Evolutionary conservation across 176 grass and related monocot genomes (phyloP).

Genomic region (Carex parvula): DNA sequence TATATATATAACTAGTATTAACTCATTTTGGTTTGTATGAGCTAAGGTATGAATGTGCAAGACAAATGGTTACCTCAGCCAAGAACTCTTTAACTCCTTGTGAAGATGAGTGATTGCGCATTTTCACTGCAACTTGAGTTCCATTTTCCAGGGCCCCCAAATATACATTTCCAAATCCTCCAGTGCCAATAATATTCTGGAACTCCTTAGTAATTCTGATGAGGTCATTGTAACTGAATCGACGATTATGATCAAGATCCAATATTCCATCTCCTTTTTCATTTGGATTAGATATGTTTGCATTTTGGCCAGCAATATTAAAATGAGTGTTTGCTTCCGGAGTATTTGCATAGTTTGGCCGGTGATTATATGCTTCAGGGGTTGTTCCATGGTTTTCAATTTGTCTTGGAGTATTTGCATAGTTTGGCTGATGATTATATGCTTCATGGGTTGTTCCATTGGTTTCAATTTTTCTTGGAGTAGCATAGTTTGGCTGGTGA

Average conservation of each 20-base stretch:
- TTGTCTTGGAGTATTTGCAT: too few species aligned
- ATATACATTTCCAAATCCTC: slow-evolving; percentile 43
- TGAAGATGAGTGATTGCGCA: slow-evolving; percentile 18
- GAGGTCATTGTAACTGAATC: slow-evolving; percentile 47
- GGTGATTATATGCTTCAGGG: too few species aligned
- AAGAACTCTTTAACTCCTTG: slow-evolving; percentile 36
- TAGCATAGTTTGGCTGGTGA: not conserved
- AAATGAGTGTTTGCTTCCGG: too few species aligned
- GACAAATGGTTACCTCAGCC: slow-evolving; percentile 25
- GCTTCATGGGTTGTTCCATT: too few species aligned
- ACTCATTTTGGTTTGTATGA: too few species aligned
- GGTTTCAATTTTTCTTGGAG: not conserved
- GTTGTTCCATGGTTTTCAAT: too few species aligned
- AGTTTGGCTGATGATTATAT: too few species aligned
- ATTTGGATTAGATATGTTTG: not conserved
- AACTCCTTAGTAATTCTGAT: slow-evolving; percentile 41
- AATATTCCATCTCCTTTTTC: not conserved
- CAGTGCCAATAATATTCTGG: slow-evolving; percentile 30
- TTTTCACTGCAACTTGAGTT: slow-evolving; percentile 31
- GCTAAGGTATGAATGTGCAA: not conserved
- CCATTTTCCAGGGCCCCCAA: slow-evolving; percentile 23
- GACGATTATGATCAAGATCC: slow-evolving; percentile 31
- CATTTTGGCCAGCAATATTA: not conserved
- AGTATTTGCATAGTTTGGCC: too few species aligned
- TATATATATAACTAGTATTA: too few species aligned